phyloP scores from a whole-genome alignment of 176 grass and related monocot species.

The Triticum aestivum region DNA sequence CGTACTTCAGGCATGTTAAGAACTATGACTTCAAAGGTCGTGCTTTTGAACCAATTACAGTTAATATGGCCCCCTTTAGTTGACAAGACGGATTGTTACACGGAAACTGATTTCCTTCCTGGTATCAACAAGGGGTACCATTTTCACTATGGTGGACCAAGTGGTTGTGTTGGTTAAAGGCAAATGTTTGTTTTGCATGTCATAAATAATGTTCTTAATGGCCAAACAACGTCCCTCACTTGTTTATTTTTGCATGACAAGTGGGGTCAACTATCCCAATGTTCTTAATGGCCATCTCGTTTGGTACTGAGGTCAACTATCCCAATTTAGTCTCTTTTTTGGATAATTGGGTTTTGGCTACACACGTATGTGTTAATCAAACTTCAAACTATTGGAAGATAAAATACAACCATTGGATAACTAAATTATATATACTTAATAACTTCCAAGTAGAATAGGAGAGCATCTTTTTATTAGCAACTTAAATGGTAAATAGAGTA shows the following conservation, averaged over 20 bases:
- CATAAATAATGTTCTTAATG: background rate
- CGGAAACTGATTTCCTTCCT: background rate
- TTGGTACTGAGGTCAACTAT: background rate
- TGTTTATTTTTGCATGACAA: background rate
- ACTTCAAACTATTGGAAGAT: too few species aligned
- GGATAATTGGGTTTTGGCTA: too few species aligned
- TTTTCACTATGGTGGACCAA: constrained; percentile 24
- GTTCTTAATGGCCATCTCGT: too few species aligned
- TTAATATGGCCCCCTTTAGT: background rate
- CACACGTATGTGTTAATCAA: too few species aligned
- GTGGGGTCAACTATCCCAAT: background rate
- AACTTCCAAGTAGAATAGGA: too few species aligned
- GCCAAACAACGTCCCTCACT: background rate
- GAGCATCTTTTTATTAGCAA: too few species aligned
- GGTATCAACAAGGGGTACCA: background rate
- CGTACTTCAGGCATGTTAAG: constrained; percentile 25
- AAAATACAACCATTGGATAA: too few species aligned
- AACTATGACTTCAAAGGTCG: constrained; percentile 8
- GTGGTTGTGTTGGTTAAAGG: background rate
- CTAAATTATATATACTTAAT: too few species aligned
- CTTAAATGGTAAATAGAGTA: too few species aligned
- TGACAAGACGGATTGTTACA: background rate
- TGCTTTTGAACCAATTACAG: background rate
- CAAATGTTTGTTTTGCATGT: background rate
- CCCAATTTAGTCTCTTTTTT: background rate